Conservation (phyloP, 2,329 filamentous ascomycete species). For the Teratosphaeria nubilosa region DNA sequence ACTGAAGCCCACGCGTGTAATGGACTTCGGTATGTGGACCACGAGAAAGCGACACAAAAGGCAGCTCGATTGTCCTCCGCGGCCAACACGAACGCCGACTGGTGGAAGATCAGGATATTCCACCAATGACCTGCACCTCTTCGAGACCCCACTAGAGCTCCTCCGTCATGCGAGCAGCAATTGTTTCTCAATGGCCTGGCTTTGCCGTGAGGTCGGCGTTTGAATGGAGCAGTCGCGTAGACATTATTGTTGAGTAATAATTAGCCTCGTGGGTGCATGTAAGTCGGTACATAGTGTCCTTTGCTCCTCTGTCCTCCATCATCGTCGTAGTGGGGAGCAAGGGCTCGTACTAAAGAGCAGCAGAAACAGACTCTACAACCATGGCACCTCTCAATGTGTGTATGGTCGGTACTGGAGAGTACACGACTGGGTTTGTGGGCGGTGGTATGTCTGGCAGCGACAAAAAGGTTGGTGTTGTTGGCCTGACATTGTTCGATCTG, state of each 20-base stretch:
- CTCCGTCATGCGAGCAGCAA: neutral
- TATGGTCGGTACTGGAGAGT: slow-evolving; percentile 80
- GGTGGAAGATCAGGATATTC: slow-evolving; percentile 7
- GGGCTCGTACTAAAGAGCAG: neutral
- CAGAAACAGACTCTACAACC: slow-evolving; percentile 1
- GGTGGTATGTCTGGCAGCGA: slow-evolving; percentile 75
- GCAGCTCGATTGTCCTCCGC: neutral
- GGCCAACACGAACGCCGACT: neutral
- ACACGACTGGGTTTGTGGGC: slow-evolving; percentile 90
- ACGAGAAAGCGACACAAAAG: neutral
- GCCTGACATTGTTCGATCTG: slow-evolving; percentile 79
- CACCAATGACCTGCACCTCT: slow-evolving; percentile 3
- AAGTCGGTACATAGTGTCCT: neutral
- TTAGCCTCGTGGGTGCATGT: neutral
- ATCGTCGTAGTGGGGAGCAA: neutral
- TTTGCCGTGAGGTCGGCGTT: neutral
- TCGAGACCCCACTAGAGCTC: neutral
- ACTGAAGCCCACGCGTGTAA: neutral
- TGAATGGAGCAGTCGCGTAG: neutral
- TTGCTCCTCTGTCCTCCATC: neutral
- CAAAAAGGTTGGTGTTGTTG: slow-evolving; percentile 93
- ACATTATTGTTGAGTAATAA: neutral
- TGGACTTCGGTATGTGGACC: neutral
- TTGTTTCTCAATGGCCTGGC: neutral
- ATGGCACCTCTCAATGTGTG: slow-evolving; percentile 42